phyloP scores from a whole-genome alignment of 2,329 filamentous ascomycete genomes.

The Colletotrichum lentis region DNA sequence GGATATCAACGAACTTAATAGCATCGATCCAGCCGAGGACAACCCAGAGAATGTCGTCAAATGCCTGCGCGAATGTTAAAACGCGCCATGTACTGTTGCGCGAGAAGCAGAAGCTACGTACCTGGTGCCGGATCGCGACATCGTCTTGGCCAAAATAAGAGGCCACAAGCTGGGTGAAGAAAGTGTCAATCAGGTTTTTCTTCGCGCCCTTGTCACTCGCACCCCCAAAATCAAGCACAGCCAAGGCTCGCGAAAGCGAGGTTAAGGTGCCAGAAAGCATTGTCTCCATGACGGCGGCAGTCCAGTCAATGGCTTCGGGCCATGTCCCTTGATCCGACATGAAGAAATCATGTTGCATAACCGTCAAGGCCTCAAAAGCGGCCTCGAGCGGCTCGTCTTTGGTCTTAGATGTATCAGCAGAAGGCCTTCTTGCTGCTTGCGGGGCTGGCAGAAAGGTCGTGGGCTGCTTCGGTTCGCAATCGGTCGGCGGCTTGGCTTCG shows the following conservation, averaged over 20 bases:
- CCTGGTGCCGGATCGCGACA: constrained; percentile 72
- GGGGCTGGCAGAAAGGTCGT: constrained; percentile 24
- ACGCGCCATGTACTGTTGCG: background rate
- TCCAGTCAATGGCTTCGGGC: constrained; percentile 93
- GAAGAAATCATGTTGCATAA: constrained; percentile 83
- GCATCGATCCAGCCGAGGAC: constrained; percentile 89
- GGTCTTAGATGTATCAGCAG: constrained; percentile 5
- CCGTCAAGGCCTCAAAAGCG: constrained; percentile 71
- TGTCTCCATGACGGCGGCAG: constrained; percentile 82
- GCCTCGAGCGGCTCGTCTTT: constrained; percentile 52
- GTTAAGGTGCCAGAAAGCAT: constrained; percentile 77
- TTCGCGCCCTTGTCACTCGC: constrained; percentile 58
- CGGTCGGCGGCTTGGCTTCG: constrained; percentile 22
- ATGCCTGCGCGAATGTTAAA: constrained; percentile 65
- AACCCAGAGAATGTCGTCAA: constrained; percentile 95
- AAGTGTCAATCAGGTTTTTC: constrained; percentile 82
- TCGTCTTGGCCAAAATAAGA: constrained; percentile 91
- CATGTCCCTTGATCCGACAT: constrained; percentile 80
- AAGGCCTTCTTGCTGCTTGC: background rate
- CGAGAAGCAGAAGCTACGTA: constrained; percentile 36
- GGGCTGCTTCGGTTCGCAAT: constrained; percentile 34
- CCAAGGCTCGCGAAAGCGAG: constrained; percentile 71
- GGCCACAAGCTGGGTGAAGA: constrained; percentile 77
- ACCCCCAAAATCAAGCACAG: constrained; percentile 47
- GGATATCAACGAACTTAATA: constrained; percentile 77